Evolutionary conservation across 805 yeast genomes (phyloP), one percentile per base, ranked within the genome.

Genomic region (Saturnispora galanensis): DNA sequence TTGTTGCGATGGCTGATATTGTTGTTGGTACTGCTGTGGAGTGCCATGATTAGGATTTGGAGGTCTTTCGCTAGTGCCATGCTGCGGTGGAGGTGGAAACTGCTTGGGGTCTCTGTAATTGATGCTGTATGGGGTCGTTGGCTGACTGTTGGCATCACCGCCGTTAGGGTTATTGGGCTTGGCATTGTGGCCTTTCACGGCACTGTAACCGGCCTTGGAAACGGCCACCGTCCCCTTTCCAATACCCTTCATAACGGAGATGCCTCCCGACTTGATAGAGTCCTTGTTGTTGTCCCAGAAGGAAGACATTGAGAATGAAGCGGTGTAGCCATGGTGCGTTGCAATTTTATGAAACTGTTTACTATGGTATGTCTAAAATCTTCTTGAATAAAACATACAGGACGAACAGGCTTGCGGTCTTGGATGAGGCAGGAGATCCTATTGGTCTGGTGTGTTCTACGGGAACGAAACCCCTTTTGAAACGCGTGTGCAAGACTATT

Each of bases 281-380:
- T 59, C 81, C 51, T 76, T 76, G 58, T 77, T 73, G 42, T 72
- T 67, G 15, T 68, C 70, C 76, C 76, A 72, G 47, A 70, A 72
- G 1, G 70, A 60, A 54, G 66, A 60, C 61, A 53, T 56, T 12
- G 9, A 21, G 26, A 21, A 21, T 21, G 26, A 21, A 21, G 26
- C 26, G 26, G 6, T 21, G 7, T 5, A 21, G 26, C 26, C 26
- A 21, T 21, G 6, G 26, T 21, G 26, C 26, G 26, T 21, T 21
- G 6, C 26, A 21, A 21, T 21, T 21, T 21, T 21, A 21, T 21
- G 8, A 5, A 5, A 4, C 26, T 21, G 8, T 21, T 21, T 21
- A 21, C 26, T 4, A 21, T 21, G 9, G n/a, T 3, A 61, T 62
- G 65, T 62, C 65, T 1, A 53, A 55, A 35, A 50, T 60, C 4